Evolutionary conservation across 495 filamentous ascomycete species (phyloP), one percentile per base, ranked within the genome.

Genomic region (Annulohypoxylon moriforme): DNA sequence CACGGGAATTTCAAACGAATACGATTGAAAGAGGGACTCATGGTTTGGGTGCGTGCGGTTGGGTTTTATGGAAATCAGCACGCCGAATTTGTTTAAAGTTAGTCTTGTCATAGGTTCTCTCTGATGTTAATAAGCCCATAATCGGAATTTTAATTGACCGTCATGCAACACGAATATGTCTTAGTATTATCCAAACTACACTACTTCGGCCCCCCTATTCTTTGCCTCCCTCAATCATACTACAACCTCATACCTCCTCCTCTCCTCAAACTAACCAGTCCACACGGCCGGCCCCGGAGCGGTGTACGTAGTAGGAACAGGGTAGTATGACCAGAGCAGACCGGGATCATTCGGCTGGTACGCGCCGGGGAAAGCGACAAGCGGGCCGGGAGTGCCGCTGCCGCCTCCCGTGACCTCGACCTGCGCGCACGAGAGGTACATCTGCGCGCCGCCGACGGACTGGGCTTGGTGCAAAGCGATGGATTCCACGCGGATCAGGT

Each of bases 201-300:
- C n/a, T n/a, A n/a, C n/a, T n/a, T n/a, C n/a, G n/a, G n/a, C n/a
- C n/a, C n/a, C n/a, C n/a, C n/a, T n/a, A n/a, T n/a, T n/a, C n/a
- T n/a, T n/a, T n/a, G n/a, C n/a, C n/a, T n/a, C n/a, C n/a, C n/a
- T n/a, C n/a, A 36, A 9, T 36, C 33, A 36, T 36, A 36, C n/a
- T n/a, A 29, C 18, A 22, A 42, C 57, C 27, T 10, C 24, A 6
- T 24, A 14, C 33, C 52, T 20, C 13, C 18, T 3, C 33, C 22
- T 11, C 2, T 18, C 11, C 13, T 25, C 18, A n/a, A 3, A 20
- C 50, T 33, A 74, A 36, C 73, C 62, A n/a, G 56, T 46, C 80
- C 80, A 81, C 4, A 81, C 79, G 4, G 74, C 69, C 16, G 79
- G 79, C 0, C 82, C 81, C 5, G 82, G 82, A n/a, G 82, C 77